Evolutionary conservation across 352 stramenopile genomes (phyloP).

Genomic region (Globisporangium paroecandrum): DNA sequence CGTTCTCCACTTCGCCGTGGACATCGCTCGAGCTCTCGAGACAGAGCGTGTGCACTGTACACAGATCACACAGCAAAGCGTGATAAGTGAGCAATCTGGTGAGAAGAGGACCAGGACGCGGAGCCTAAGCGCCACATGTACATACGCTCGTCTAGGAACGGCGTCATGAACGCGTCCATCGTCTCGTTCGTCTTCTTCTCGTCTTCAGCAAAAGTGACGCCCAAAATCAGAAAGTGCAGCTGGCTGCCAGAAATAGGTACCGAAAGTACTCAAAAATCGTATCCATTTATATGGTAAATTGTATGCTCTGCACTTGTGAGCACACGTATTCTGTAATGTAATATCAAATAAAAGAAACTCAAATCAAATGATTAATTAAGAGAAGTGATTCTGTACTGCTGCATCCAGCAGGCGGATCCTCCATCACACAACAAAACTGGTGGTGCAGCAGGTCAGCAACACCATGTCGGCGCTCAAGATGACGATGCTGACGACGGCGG

Average conservation of each 20-base stretch:
- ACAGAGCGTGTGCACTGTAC: constrained; percentile 40
- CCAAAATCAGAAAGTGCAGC: background rate
- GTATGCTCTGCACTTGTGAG: background rate
- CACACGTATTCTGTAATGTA: too few species aligned
- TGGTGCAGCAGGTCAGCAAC: constrained; percentile 5
- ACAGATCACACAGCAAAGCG: background rate
- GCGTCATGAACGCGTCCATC: constrained; percentile 38
- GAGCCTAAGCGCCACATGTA: background rate
- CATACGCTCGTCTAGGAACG: constrained; percentile 59
- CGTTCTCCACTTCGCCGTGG: constrained; percentile 64
- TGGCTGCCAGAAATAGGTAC: background rate
- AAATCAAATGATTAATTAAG: background rate
- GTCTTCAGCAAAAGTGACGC: background rate
- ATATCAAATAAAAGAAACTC: too few species aligned
- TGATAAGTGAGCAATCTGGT: background rate
- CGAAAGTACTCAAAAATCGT: background rate
- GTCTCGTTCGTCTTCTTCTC: background rate
- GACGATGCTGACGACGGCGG: constrained; percentile 17
- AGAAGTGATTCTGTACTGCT: background rate
- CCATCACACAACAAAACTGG: constrained; percentile 4
- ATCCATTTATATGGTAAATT: background rate
- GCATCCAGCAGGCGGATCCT: background rate
- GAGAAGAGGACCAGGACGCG: background rate
- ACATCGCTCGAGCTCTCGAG: constrained; percentile 47
- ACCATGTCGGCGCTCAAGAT: constrained; percentile 15